Evolutionary conservation across 371 early-diverging fungal genomes (phyloP).

Genomic region (Syncephalastrum sp.): DNA sequence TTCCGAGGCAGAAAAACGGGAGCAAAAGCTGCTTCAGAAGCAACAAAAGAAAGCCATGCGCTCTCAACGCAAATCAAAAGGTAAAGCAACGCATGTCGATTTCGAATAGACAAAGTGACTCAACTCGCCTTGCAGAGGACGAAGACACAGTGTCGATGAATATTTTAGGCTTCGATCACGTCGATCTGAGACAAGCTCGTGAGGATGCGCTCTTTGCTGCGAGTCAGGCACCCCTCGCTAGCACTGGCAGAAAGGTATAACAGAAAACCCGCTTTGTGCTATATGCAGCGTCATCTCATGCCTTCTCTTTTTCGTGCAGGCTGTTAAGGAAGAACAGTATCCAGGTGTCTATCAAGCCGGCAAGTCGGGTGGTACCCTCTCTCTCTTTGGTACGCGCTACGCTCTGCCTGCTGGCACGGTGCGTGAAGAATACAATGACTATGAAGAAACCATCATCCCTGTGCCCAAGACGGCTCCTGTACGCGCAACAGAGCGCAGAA

Average conservation of each 20-base stretch:
- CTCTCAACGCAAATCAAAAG: conserved; percentile 20
- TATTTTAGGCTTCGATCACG: conserved; percentile 56
- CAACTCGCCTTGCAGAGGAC: conserved; percentile 31
- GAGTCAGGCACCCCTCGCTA: conserved; percentile 37
- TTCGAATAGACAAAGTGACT: neutral
- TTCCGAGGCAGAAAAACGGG: conserved; percentile 67
- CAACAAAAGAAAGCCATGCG: conserved; percentile 63
- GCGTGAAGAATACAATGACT: conserved; percentile 64
- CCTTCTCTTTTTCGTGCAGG: neutral
- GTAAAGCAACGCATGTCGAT: neutral
- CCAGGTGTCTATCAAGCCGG: conserved; percentile 63
- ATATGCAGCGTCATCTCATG: neutral
- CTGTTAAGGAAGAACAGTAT: conserved; percentile 37
- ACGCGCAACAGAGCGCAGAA: conserved; percentile 54
- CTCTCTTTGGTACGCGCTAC: conserved; percentile 65
- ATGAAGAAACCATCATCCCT: conserved; percentile 84
- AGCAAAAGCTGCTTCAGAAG: conserved; percentile 65
- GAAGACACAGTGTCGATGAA: conserved; percentile 49
- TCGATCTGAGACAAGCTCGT: conserved; percentile 50
- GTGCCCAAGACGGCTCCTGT: conserved; percentile 62
- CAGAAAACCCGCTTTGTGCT: neutral
- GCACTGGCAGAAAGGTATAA: conserved; percentile 32
- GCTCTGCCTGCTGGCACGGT: conserved; percentile 72
- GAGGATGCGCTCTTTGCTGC: conserved; percentile 52
- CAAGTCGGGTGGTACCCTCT: conserved; percentile 50